Conservation (phyloP, 768 basidiomycete species). For the Botryobasidium botryosum region DNA sequence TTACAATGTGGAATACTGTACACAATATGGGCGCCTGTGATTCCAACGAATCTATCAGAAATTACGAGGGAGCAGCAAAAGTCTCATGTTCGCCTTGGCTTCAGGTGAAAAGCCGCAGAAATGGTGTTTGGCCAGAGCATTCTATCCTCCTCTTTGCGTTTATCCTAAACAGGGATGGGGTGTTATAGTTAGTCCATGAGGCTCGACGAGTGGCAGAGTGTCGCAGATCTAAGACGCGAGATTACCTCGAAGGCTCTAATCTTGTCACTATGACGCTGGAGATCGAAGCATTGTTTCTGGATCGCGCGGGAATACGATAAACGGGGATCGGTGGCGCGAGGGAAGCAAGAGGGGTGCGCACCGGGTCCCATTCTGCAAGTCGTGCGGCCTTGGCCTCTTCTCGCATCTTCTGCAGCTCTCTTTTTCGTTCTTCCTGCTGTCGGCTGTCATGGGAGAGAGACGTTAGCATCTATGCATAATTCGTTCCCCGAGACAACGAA, state of each 20-base stretch:
- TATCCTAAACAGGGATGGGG: too few relatives aligned
- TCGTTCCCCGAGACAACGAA: not conserved
- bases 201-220: too few relatives aligned
- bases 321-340: not conserved
- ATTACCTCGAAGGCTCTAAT: constrained; percentile 3
- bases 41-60: too few relatives aligned
- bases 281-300: not conserved
- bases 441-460: constrained; percentile 8
- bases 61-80: too few relatives aligned
- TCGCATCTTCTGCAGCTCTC: constrained; percentile 49
- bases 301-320: not conserved
- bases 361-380: constrained; percentile 8
- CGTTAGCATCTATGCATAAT: not conserved
- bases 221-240: too few relatives aligned
- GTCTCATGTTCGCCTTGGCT: too few relatives aligned
- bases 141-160: too few relatives aligned
- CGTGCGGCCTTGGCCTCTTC: constrained; percentile 40
- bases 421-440: constrained; percentile 50
- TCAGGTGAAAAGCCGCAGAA: too few relatives aligned
- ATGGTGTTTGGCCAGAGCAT: too few relatives aligned
- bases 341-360: not conserved
- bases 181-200: too few relatives aligned
- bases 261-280: not conserved
- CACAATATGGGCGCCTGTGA: too few relatives aligned
- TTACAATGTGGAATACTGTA: too few relatives aligned